Evolutionary conservation across 306 rosid genomes (phyloP), one percentile per base, ranked within the genome.

Genomic region (Prunus dulcis): DNA sequence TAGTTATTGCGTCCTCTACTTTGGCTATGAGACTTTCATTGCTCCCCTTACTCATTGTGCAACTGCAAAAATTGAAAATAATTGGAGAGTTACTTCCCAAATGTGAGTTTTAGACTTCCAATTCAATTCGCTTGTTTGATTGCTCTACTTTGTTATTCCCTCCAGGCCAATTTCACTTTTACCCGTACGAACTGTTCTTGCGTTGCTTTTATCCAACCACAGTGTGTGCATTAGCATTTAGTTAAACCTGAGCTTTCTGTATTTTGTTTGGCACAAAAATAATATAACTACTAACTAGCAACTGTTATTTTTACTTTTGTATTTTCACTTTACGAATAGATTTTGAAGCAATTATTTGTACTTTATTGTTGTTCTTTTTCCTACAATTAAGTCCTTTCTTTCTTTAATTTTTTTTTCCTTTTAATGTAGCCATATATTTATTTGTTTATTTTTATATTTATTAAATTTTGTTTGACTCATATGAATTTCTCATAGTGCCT

Each of bases 401-500:
- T 38, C 43, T 38, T 38, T 13, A 1, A 12, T 12, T 49, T 15
- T 28, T 61, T 61, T 69, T 30, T 11, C 2, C 65, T 41, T 71
- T 80, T 20, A 61, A 28, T 30, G 38, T 61, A 60, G 72, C 60
- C 77, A 49, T 75, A 45, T 82, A 27, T 83, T 80, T 34, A 34
- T 34, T 34, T 6, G 38, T 34, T 34, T 34, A 34, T 34, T 34
- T 34, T 34, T 6, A 5, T 5, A 6, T 34, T 34, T 78, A 69
- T 82, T 64, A 68, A 70, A 78, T 78, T 81, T 64, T 64, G 62
- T 84, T 72, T 81, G 60, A 84, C 83, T 81, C 61, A 25, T 80
- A 83, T 85, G 83, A 84, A 73, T 82, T 87, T 91, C 88, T 91
- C 84, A 83, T 78, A 94, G 98, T 91, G 91, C 97, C 98, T 79